These are phyloP conservation scores for Helianthus annuus DNA, from an alignment of 129 eudicot genomes.

Conservation along the genomic window DNA sequence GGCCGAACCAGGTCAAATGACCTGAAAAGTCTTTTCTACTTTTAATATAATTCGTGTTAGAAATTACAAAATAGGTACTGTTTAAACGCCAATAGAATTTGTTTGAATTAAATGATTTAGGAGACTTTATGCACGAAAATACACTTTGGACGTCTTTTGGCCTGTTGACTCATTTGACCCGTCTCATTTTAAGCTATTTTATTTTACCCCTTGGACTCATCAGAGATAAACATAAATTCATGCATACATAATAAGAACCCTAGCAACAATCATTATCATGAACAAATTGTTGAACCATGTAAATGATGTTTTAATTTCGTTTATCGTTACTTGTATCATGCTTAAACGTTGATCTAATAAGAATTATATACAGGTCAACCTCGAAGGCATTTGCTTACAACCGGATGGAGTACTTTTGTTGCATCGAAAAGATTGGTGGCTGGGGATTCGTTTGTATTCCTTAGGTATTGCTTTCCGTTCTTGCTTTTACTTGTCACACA, in stretches of 20 bases:
- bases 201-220: not conserved
- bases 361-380: conserved; percentile 70
- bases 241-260: conserved; percentile 10
- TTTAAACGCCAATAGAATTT: not conserved
- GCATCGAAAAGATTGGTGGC: conserved; percentile 86
- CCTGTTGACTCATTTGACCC: not conserved
- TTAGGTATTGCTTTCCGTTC: conserved; percentile 49
- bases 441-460: conserved; percentile 88
- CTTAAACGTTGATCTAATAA: conserved; percentile 1
- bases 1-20: not conserved
- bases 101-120: not conserved
- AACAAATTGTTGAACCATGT: not conserved
- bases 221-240: not conserved
- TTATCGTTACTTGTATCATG: not conserved
- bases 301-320: not conserved
- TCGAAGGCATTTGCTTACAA: conserved; percentile 89
- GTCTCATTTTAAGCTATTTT: not conserved
- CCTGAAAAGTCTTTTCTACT: not conserved
- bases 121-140: not conserved
- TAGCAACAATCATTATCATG: not conserved
- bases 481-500: not conserved
- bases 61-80: not conserved
- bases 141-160: not conserved
- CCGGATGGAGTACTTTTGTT: conserved; percentile 96
- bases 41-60: not conserved